phyloP scores from a whole-genome alignment of 176 grass and related monocot species.

The Rhynchospora tenuis region DNA sequence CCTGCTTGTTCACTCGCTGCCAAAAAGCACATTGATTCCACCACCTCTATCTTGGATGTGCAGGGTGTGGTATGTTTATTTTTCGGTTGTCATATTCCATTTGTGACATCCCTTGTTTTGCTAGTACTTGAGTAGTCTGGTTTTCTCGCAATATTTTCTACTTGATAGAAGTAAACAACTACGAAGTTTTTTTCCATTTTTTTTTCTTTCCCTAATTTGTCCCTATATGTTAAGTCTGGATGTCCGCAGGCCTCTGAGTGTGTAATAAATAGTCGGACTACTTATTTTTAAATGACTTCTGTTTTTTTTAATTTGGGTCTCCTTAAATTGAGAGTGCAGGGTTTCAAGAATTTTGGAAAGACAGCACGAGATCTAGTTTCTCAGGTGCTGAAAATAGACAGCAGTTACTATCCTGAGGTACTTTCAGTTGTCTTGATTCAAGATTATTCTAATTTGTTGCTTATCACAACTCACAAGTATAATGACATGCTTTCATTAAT shows the following conservation, averaged over 20 bases:
- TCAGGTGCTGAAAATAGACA: conserved; percentile 88
- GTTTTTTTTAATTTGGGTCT: neutral
- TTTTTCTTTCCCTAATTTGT: neutral
- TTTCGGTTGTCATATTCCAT: neutral
- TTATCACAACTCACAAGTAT: neutral
- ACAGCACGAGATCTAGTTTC: conserved; percentile 81
- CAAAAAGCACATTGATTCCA: conserved; percentile 81
- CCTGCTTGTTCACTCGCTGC: conserved; percentile 95
- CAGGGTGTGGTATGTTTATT: conserved; percentile 79
- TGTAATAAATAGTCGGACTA: neutral
- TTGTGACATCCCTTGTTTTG: neutral
- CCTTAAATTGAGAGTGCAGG: conserved; percentile 40
- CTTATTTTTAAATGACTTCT: neutral
- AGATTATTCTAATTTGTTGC: neutral
- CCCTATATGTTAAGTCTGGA: neutral
- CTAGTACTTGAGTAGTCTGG: neutral
- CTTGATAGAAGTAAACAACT: neutral
- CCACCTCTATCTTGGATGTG: conserved; percentile 88
- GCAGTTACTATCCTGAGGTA: conserved; percentile 97
- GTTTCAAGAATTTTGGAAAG: conserved; percentile 91
- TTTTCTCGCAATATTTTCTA: neutral
- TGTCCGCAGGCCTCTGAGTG: neutral
- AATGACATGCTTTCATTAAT: conserved; percentile 1
- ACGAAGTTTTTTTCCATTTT: neutral
- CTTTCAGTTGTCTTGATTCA: neutral